Evolutionary conservation across 768 basidiomycete genomes (phyloP), one percentile per base, ranked within the genome.

Genomic region (Rickenella mellea): DNA sequence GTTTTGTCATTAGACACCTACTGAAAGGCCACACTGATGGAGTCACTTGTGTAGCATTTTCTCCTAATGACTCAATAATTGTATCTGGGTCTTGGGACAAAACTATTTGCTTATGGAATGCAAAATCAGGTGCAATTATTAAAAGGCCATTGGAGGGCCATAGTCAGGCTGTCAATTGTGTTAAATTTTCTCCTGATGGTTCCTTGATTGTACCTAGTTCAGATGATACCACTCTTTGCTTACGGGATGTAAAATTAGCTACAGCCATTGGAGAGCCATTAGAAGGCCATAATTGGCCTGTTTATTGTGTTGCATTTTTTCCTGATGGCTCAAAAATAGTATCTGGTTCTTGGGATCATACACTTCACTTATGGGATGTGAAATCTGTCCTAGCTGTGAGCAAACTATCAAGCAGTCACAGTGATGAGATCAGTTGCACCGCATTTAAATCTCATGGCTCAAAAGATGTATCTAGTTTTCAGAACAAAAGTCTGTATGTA

Each of bases 381-480:
- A 22, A 11, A 5, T 54, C 39, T 5, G 52, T 55, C 2, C 21
- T n/a, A n/a, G n/a, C n/a, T n/a, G n/a, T n/a, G n/a, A n/a, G n/a
- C n/a, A n/a, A n/a, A n/a, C n/a, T n/a, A n/a, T n/a, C n/a, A n/a
- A n/a, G n/a, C n/a, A n/a, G n/a, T n/a, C n/a, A n/a, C n/a, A n/a
- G n/a, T n/a, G n/a, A n/a, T n/a, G n/a, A n/a, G n/a, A n/a, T n/a
- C n/a, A n/a, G n/a, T n/a, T n/a, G n/a, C 26, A 42, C 55, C 21
- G 44, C 45, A 14, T 58, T 52, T 44, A 54, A 51, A 6, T 43
- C 45, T 9, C 42, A 50, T 29, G 51, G 54, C n/a, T n/a, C n/a
- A n/a, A n/a, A n/a, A n/a, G n/a, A n/a, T n/a, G n/a, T n/a, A n/a
- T 44, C 62, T 30, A 57, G 60, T 10, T 61, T 59, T 1, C 55